These are phyloP conservation scores for Thermomucor indicae-seudaticae DNA, from an alignment of 371 early-diverging fungal genomes.

Conservation along the genomic window DNA sequence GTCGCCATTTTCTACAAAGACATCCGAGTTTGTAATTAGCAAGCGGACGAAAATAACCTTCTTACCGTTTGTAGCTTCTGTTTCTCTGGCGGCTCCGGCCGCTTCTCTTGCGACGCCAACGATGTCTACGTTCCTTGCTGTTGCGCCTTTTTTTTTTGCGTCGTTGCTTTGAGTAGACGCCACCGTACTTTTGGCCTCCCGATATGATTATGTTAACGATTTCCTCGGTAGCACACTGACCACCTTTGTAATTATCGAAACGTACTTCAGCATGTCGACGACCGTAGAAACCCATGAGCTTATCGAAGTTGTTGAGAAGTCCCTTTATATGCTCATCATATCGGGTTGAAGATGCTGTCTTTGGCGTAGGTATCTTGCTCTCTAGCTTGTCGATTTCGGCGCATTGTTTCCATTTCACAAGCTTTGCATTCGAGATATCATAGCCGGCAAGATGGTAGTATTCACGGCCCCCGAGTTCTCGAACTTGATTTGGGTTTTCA, in stretches of 20 bases:
- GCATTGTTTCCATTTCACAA: no score
- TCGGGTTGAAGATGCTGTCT: not conserved
- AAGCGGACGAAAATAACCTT: not conserved
- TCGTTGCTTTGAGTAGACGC: not conserved
- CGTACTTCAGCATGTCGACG: not conserved
- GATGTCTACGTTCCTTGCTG: not conserved
- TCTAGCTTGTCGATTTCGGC: not conserved
- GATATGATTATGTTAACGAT: conserved; percentile 7
- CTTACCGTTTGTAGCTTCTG: not conserved
- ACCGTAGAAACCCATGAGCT: not conserved
- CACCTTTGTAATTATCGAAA: conserved; percentile 8
- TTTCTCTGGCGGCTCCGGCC: no score
- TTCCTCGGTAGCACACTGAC: conserved; percentile 3
- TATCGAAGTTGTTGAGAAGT: not conserved
- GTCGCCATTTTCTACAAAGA: not conserved
- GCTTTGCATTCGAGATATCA: not conserved
- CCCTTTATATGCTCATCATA: not conserved
- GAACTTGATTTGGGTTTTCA: not conserved
- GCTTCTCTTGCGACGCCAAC: not conserved
- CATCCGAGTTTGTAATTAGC: no score
- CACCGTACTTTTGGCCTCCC: conserved; percentile 4
- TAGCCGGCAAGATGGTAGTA: conserved; percentile 2
- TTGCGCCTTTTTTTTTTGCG: not conserved
- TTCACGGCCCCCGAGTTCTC: not conserved
- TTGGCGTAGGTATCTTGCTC: not conserved